phyloP scores from a whole-genome alignment of 2,329 filamentous ascomycete species.

The Exophiala sp. region DNA sequence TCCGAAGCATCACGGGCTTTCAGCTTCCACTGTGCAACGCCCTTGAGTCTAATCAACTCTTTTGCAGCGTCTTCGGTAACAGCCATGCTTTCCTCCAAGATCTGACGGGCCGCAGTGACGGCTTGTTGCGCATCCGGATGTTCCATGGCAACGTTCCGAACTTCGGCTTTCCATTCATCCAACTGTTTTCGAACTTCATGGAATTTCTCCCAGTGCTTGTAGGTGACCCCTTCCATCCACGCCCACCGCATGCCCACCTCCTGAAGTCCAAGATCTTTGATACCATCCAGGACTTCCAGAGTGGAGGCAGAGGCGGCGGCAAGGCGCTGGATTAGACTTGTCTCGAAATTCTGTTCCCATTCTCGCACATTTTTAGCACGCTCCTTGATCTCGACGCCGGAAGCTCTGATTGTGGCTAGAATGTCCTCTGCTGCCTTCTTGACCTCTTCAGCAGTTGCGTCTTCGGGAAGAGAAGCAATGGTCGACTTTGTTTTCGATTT shows the following conservation, averaged over 20 bases:
- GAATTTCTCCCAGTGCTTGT: constrained; percentile 96
- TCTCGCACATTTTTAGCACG: constrained; percentile 68
- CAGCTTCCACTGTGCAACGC: constrained; percentile 80
- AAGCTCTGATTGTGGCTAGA: constrained; percentile 53
- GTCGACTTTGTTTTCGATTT: constrained; percentile 59
- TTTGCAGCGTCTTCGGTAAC: constrained; percentile 71
- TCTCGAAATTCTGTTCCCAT: constrained; percentile 69
- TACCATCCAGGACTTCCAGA: constrained; percentile 72
- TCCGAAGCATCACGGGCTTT: constrained; percentile 65
- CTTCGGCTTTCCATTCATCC: constrained; percentile 74
- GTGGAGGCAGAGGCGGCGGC: constrained; percentile 70
- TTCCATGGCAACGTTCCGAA: constrained; percentile 67
- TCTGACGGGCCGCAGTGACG: constrained; percentile 58
- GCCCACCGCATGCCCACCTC: constrained; percentile 92
- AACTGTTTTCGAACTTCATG: constrained; percentile 79
- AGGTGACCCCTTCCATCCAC: constrained; percentile 90
- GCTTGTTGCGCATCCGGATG: constrained; percentile 66
- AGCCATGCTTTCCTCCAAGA: constrained; percentile 75
- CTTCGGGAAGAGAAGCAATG: constrained; percentile 52
- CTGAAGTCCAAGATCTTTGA: constrained; percentile 76
- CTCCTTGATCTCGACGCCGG: constrained; percentile 68
- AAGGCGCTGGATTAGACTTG: constrained; percentile 62
- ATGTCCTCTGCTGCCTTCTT: constrained; percentile 50
- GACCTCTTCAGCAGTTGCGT: constrained; percentile 49
- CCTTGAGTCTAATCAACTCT: constrained; percentile 73